Evolutionary conservation across 352 stramenopile genomes (phyloP), one percentile per base, ranked within the genome.

Genomic region (Pythium dissotocum): DNA sequence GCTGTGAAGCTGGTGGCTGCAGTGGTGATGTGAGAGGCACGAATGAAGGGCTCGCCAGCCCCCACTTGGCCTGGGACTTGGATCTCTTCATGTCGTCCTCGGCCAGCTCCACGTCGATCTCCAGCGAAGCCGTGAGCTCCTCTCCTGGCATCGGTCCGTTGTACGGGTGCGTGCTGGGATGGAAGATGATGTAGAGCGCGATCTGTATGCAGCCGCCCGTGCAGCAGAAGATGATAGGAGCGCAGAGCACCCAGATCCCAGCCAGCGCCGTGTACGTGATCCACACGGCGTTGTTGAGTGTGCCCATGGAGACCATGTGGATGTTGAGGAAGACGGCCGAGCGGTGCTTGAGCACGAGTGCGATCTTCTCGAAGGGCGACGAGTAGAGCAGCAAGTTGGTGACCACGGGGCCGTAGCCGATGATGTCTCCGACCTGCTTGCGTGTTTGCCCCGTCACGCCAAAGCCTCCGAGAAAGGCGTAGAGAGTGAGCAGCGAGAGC

Each of bases 301-400:
- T 79, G 44, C 72, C 75, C 16, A 75, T 75, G 40, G 72, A 55
- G 16, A 87, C 77, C 70, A 87, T 82, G 67, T 83, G 69, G 42
- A 85, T 83, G 12, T 77, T 76, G 40, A 87, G 75, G 67, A 80
- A 79, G 28, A 83, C 71, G 1, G 72, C 77, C 13, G 77, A 82
- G 40, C 76, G 75, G 71, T 77, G 76, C 63, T 74, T 75, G 61
- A 87, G 30, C 35, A 89, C 80, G 26, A 80, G 65, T 18, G 56
- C 63, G 63, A 85, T 73, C 51, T 80, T 87, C 42, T 85, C 75
- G 57, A 89, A 87, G 4, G 82, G 82, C n/a, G 79, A 87, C 48
- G 71, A 73, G 71, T 87, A 88, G 14, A 90, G 79, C 58, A 87
- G 54, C 51, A 87, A 21, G 6, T 67, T 78, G n/a, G 83, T 74